Evolutionary conservation across 148 eudicot genomes (phyloP).

Genomic region (Talinum fruticosum): DNA sequence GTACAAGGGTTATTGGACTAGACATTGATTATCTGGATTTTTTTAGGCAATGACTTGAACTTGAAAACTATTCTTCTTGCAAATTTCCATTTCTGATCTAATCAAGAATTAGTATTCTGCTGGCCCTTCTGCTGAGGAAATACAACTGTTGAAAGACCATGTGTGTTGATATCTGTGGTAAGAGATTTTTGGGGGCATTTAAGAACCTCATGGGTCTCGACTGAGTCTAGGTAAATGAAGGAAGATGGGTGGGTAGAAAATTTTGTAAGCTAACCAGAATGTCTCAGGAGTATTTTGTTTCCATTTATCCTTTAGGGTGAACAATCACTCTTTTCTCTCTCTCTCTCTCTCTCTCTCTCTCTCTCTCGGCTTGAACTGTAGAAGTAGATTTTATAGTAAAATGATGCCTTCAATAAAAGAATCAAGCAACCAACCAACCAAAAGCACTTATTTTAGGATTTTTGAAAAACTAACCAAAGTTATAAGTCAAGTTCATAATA

Average conservation of each 20-base stretch:
- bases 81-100: neutral
- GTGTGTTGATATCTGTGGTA: conserved; percentile 18
- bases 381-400: neutral
- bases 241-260: conserved; percentile 12
- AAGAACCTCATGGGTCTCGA: conserved; percentile 2
- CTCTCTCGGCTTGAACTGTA: neutral
- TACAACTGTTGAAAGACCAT: conserved; percentile 4
- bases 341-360: too few relatives aligned
- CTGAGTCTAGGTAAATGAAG: conserved; percentile 15
- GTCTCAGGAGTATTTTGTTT: neutral
- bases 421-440: too few relatives aligned
- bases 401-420: too few relatives aligned
- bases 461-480: too few relatives aligned
- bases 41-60: conserved; percentile 7
- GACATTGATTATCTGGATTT: conserved; percentile 35
- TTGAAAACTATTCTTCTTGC: conserved; percentile 10
- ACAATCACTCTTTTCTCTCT: neutral
- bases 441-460: too few relatives aligned
- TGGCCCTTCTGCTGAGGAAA: conserved; percentile 30
- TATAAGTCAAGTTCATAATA: too few relatives aligned
- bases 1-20: conserved; percentile 52
- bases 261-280: conserved; percentile 27
- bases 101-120: conserved; percentile 13
- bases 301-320: neutral
- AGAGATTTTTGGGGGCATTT: conserved; percentile 23